Percentiles rank a stretch among this genome's conserved stretches.
Evolutionary conservation across 2,329 filamentous ascomycete genomes (phyloP).

Genomic region (Penicillium sp.): DNA sequence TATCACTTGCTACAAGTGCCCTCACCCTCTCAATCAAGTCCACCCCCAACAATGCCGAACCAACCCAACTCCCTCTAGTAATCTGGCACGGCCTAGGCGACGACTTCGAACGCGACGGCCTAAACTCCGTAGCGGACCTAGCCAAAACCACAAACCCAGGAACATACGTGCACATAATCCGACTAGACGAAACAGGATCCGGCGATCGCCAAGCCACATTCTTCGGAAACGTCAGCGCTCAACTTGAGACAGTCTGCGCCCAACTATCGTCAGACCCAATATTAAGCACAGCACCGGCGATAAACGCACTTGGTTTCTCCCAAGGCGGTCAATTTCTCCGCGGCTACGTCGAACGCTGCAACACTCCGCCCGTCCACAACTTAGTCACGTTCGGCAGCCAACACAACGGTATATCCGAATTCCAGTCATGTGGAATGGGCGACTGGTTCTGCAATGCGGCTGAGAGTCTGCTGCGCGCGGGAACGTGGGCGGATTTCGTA

Average conservation of each 20-base stretch:
- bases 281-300: slow-evolving; percentile 74
- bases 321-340: slow-evolving; percentile 97
- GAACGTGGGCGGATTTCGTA: slow-evolving; percentile 77
- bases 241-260: slow-evolving; percentile 75
- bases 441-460: slow-evolving; percentile 83
- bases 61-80: slow-evolving; percentile 73
- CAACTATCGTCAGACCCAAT: slow-evolving; percentile 74
- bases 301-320: slow-evolving; percentile 92
- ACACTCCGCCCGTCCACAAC: slow-evolving; percentile 69
- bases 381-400: slow-evolving; percentile 88
- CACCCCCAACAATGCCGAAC: slow-evolving; percentile 21
- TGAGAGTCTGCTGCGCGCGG: slow-evolving; percentile 73
- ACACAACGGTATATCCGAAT: slow-evolving; percentile 87
- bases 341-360: slow-evolving; percentile 85
- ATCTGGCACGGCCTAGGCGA: slow-evolving; percentile 87
- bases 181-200: slow-evolving; percentile 64
- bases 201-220: slow-evolving; percentile 82
- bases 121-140: slow-evolving; percentile 69
- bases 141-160: slow-evolving; percentile 73
- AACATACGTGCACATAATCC: slow-evolving; percentile 79
- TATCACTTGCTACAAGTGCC: slow-evolving; percentile 18
- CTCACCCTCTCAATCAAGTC: slow-evolving; percentile 18
- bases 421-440: slow-evolving; percentile 66
- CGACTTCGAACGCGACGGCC: slow-evolving; percentile 70
- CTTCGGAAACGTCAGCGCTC: slow-evolving; percentile 81